Evolutionary conservation across 371 early-diverging fungal species (phyloP).

Genomic region (Umbelopsis sp.): DNA sequence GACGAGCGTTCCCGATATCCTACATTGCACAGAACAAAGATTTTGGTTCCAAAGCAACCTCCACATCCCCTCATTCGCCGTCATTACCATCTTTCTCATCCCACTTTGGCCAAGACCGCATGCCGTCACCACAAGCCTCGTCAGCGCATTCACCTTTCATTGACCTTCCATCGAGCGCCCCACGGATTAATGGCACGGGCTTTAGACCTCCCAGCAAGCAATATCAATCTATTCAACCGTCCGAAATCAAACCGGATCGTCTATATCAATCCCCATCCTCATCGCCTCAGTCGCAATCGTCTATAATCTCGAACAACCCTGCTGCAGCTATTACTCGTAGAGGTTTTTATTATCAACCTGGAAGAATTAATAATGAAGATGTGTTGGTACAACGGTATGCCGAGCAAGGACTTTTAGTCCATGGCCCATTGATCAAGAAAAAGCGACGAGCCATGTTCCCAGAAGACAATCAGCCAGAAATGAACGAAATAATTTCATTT

Average conservation of each 20-base stretch:
- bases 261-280: not conserved
- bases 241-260: slow-evolving; percentile 14
- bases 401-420: slow-evolving; percentile 40
- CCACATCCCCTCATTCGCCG: slow-evolving; percentile 1
- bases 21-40: slow-evolving; percentile 9
- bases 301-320: slow-evolving; percentile 1
- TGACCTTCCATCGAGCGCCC: not conserved
- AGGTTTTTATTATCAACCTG: slow-evolving; percentile 43
- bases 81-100: slow-evolving; percentile 9
- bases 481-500: not conserved
- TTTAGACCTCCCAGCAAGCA: not conserved
- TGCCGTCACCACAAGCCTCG: slow-evolving; percentile 3
- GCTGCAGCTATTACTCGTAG: slow-evolving; percentile 28
- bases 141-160: not conserved
- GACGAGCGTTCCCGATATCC: not conserved
- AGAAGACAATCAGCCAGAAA: not conserved
- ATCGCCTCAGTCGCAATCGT: slow-evolving; percentile 3
- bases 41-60: not conserved
- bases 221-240: not conserved
- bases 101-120: slow-evolving; percentile 12
- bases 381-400: slow-evolving; percentile 35
- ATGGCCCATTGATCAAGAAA: slow-evolving; percentile 32
- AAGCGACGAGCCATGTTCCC: slow-evolving; percentile 8
- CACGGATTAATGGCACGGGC: not conserved
- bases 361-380: slow-evolving; percentile 34